Base-by-base conservation (phyloP, 495 filamentous ascomycete species). In the Penicillium pulvis region DNA sequence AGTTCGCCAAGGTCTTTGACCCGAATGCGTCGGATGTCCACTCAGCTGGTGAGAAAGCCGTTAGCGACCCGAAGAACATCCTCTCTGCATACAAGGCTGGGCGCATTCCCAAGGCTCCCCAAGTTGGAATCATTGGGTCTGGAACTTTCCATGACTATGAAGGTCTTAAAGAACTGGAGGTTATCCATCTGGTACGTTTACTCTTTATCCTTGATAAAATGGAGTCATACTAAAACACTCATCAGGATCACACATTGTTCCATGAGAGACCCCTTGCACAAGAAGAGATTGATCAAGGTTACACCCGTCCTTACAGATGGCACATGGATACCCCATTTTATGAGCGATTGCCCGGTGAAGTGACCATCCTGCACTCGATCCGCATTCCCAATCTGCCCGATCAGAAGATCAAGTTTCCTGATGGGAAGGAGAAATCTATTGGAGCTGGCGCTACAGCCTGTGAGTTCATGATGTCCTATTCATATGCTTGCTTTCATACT, bases 251-350 rank as follows among this genome's bases (percentile, higher is more conserved):
- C 31, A 59, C 57, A 17, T 19, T 54, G 16, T 59, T 59, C 17
- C 57, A 59, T 6, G 57, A 59, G 14, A 43, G 19, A 7, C 57
- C 57, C 30, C 44, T 59, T 12, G 35, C 17, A 1, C 57, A 59
- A 24, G 33, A 43, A 4, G 19, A 47, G 44, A 23, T 47, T 23
- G 44, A 47, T 3, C 44, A 47, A 20, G 44, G 51, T 2, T 60
- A 50, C 42, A 60, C 51, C 11, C 57, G 57, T 12, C 52, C 57
- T 19, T 60, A 60, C 28, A 46, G 57, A 16, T 55, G 57, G 57
- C 57, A 60, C 23, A 60, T 60, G 57, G 57, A 60, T 48, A 60
- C 57, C 7, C 57, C 57, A 1, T 60, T 60, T 35, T 60, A 55
- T 50, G 57, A 60, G 26, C 51, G 57, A 4, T 30, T 60, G 36